Evolutionary conservation across 768 basidiomycete genomes (phyloP), one percentile per base, ranked within the genome.

Genomic region (Dioszegia crocea): DNA sequence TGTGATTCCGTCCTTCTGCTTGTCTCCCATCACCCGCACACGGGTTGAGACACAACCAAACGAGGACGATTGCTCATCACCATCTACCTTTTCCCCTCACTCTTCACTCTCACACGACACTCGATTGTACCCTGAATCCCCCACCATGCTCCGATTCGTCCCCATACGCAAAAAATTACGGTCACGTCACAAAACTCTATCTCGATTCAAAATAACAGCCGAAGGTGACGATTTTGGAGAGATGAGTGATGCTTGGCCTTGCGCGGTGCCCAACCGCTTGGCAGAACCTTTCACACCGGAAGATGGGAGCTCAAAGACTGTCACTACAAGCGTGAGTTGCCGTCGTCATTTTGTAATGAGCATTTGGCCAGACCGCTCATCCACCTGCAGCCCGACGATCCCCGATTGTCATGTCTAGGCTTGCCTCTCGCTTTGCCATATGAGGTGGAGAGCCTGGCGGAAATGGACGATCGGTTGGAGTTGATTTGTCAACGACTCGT

Each of bases 381-480:
- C n/a, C n/a, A n/a, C n/a, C n/a, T n/a, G n/a, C 59, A 72, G 71
- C 57, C 67, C 21, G 67, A 68, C 27, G 71, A 73, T 41, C 49
- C 61, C 40, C 61, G 71, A 17, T 46, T 65, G 47, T 73, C 71
- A 68, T 66, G 64, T 49, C 64, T 73, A 17, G 71, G 71, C 27
- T 51, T 73, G 16, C 71, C 71, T 8, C 56, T 68, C 6, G 66
- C 65, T 14, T 74, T 93, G 31, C 89, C 90, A 1, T 91, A 91
- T 74, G 80, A 84, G 17, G 83, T 87, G 57, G 90, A 93, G 71
- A 79, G 87, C 1, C 81, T 86, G 61, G 82, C 83, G n/a, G 83
- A 83, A 69, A 88, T 90, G 84, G 82, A 88, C 75, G 80, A 83
- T 58, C 79, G 89, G 69, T 81, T 93, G 47, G 87, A 91, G 62